Percentiles rank a stretch among this genome's conserved stretches.
Evolutionary conservation across 2,329 filamentous ascomycete species (phyloP).

Genomic region (Penicillium sp.): DNA sequence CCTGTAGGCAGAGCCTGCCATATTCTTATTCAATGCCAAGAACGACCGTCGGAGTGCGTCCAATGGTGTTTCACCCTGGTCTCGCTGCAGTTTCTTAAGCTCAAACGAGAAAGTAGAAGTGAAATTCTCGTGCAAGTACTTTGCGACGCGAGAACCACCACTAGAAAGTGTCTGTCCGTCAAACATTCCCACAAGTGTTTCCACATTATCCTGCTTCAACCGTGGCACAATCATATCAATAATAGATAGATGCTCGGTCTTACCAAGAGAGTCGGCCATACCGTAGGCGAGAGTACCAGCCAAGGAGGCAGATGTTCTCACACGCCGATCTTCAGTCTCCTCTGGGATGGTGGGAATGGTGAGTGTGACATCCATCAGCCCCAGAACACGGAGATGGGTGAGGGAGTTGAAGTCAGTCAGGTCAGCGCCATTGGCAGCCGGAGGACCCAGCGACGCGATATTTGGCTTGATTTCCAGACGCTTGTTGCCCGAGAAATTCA

Average conservation of each 20-base stretch:
- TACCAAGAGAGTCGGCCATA: constrained; percentile 91
- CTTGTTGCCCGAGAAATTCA: constrained; percentile 95
- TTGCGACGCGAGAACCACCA: constrained; percentile 89
- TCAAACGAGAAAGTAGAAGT: constrained; percentile 74
- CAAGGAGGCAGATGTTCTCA: constrained; percentile 89
- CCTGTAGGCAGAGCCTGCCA: constrained; percentile 74
- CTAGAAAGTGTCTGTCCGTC: constrained; percentile 84
- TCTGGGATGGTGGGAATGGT: constrained; percentile 89
- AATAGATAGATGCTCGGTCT: constrained; percentile 87
- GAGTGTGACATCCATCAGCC: constrained; percentile 94
- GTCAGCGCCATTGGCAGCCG: constrained; percentile 52
- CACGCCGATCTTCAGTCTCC: constrained; percentile 86
- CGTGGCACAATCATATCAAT: constrained; percentile 90
- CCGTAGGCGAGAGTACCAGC: constrained; percentile 88
- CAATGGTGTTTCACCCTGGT: constrained; percentile 62
- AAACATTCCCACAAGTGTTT: constrained; percentile 88
- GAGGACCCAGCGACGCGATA: constrained; percentile 48
- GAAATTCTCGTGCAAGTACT: constrained; percentile 94
- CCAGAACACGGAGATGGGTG: constrained; percentile 73
- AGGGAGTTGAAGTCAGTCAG: constrained; percentile 86
- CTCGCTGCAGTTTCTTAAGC: constrained; percentile 60
- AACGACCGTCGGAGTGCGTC: constrained; percentile 84
- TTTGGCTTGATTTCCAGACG: constrained; percentile 76
- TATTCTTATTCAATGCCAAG: constrained; percentile 81
- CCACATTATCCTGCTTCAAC: constrained; percentile 79